Conservation (phyloP, 805 yeast species). For the Myxozyma kluyveri region DNA sequence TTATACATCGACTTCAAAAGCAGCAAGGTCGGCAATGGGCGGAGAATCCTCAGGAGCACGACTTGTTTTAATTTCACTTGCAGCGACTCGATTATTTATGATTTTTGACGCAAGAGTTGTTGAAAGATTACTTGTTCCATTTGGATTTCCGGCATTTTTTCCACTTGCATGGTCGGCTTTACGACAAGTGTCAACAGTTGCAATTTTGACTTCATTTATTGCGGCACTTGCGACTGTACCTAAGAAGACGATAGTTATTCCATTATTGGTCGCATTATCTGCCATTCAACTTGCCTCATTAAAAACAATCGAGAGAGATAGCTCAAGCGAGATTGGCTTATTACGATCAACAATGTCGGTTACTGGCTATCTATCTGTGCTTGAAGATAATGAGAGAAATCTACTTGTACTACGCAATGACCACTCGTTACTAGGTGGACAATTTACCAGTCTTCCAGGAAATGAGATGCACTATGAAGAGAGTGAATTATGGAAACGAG, state of each 20-base stretch:
- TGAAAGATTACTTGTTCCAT: conserved; percentile 3
- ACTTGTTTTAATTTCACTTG: conserved; percentile 6
- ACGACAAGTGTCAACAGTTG: neutral
- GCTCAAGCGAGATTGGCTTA: neutral
- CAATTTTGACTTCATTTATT: neutral
- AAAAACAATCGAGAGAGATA: neutral
- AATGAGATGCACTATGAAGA: neutral
- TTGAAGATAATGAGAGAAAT: conserved; percentile 4
- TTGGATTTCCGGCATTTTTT: neutral
- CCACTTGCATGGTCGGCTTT: conserved; percentile 6
- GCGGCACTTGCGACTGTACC: conserved; percentile 6
- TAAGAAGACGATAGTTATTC: neutral
- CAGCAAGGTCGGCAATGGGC: conserved; percentile 5
- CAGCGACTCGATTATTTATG: conserved; percentile 7
- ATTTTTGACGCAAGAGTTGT: conserved; percentile 8
- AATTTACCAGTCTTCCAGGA: conserved; percentile 8
- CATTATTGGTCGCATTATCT: neutral
- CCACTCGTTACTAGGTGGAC: conserved; percentile 27
- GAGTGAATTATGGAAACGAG: conserved; percentile 9
- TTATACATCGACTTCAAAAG: neutral
- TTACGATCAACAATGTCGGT: conserved; percentile 13
- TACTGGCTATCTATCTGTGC: conserved; percentile 23
- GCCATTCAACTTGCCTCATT: neutral
- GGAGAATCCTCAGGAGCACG: conserved; percentile 10
- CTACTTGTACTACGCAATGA: conserved; percentile 16